Evolutionary conservation across 805 yeast species (phyloP).

Genomic region (Maudiozyma turicensis): DNA sequence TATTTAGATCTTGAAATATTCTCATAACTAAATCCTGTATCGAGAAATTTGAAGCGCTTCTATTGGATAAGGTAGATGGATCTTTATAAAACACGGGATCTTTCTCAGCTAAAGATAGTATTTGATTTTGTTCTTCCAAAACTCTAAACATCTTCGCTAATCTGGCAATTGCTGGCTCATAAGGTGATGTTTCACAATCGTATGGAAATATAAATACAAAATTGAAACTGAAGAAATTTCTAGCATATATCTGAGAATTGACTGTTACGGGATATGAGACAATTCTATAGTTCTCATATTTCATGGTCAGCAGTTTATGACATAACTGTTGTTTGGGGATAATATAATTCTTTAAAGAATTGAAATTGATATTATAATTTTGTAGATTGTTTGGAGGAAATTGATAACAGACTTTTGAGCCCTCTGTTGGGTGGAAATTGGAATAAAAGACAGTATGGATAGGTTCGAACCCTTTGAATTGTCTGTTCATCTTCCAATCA

Average conservation of each 20-base stretch:
- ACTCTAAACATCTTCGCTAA: slow-evolving; percentile 84
- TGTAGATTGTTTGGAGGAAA: slow-evolving; percentile 59
- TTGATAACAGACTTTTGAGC: slow-evolving; percentile 84
- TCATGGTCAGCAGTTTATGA: slow-evolving; percentile 66
- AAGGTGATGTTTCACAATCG: slow-evolving; percentile 72
- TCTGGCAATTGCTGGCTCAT: slow-evolving; percentile 74
- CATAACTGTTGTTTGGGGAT: slow-evolving; percentile 92
- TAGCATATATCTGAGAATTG: slow-evolving; percentile 61
- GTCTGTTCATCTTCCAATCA: slow-evolving; percentile 12
- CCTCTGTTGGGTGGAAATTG: slow-evolving; percentile 91
- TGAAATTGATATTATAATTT: slow-evolving; percentile 55
- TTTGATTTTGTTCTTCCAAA: slow-evolving; percentile 78
- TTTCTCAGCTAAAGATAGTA: slow-evolving; percentile 49
- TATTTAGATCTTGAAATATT: slow-evolving; percentile 87
- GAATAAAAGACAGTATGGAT: slow-evolving; percentile 82
- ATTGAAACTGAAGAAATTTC: slow-evolving; percentile 89
- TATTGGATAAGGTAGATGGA: slow-evolving; percentile 2
- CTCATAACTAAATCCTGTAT: slow-evolving; percentile 78
- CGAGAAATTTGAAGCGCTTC: slow-evolving; percentile 29
- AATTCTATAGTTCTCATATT: slow-evolving; percentile 59
- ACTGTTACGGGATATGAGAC: slow-evolving; percentile 87
- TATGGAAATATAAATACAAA: slow-evolving; percentile 86
- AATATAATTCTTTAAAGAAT: slow-evolving; percentile 76
- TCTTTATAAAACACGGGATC: slow-evolving; percentile 25
- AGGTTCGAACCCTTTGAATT: slow-evolving; percentile 68